Evolutionary conservation across 2,329 filamentous ascomycete species (phyloP).

Genomic region (Leptographium galeiforme): DNA sequence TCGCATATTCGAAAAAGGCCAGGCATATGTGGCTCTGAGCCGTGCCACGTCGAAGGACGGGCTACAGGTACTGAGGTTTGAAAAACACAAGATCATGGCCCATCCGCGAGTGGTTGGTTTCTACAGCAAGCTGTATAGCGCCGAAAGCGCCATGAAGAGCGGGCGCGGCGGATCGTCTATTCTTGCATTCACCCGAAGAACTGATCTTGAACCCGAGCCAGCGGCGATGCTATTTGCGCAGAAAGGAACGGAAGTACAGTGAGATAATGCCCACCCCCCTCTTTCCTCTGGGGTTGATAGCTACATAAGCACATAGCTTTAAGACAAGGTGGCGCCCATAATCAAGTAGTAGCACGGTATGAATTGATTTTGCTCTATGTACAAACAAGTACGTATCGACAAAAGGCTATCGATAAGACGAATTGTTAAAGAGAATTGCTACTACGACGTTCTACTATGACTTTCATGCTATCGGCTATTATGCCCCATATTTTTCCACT

Average conservation of each 20-base stretch:
- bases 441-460: too few species aligned
- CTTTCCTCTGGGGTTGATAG: too few species aligned
- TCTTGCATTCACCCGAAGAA: slow-evolving; percentile 24
- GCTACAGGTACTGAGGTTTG: slow-evolving; percentile 77
- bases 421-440: too few species aligned
- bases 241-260: background rate
- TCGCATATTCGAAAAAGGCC: slow-evolving; percentile 89
- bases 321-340: too few species aligned
- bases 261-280: background rate
- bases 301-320: too few species aligned
- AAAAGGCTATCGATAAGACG: too few species aligned
- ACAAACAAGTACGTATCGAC: too few species aligned
- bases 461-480: too few species aligned
- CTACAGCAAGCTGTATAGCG: slow-evolving; percentile 69
- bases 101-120: slow-evolving; percentile 78
- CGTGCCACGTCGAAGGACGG: slow-evolving; percentile 80
- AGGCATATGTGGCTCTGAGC: slow-evolving; percentile 92
- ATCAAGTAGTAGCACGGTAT: too few species aligned
- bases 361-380: too few species aligned
- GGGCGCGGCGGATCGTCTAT: slow-evolving; percentile 20
- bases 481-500: too few species aligned
- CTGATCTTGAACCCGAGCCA: background rate
- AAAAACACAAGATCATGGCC: slow-evolving; percentile 84
- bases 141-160: slow-evolving; percentile 32
- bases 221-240: background rate